Percentiles rank a stretch among this genome's conserved stretches.
These are phyloP conservation scores for Fistulifera pelliculosa DNA, from an alignment of 108 stramenopile genomes.

Conservation along the genomic window DNA sequence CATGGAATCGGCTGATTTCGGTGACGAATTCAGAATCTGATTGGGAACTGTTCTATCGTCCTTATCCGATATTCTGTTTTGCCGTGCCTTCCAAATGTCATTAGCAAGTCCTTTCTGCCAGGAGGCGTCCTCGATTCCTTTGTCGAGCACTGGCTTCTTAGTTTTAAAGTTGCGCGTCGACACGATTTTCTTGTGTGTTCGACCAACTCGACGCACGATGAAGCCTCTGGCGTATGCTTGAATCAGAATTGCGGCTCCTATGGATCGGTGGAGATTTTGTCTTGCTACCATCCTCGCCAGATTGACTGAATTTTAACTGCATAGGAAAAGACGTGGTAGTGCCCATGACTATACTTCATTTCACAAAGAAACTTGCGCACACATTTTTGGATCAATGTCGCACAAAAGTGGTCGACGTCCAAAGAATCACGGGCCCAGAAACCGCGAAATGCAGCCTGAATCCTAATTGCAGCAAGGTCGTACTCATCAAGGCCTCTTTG, in stretches of 20 bases:
- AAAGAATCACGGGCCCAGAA: constrained; percentile 77
- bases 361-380: constrained; percentile 22
- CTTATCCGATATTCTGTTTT: constrained; percentile 10
- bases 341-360: constrained; percentile 18
- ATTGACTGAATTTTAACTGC: constrained; percentile 50
- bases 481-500: background rate
- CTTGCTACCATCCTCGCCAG: constrained; percentile 33
- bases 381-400: constrained; percentile 47
- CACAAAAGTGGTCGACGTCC: constrained; percentile 61
- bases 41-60: constrained; percentile 4
- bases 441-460: constrained; percentile 70
- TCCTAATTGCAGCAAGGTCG: constrained; percentile 50
- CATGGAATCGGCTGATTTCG: too few species aligned
- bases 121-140: too few species aligned
- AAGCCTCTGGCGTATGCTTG: constrained; percentile 34
- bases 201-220: background rate
- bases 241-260: constrained; percentile 44
- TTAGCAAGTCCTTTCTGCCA: too few species aligned
- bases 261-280: constrained; percentile 24
- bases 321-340: constrained; percentile 30
- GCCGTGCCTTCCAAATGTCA: background rate
- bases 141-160: too few species aligned
- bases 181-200: too few species aligned
- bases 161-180: too few species aligned
- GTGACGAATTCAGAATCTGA: too few species aligned